These are phyloP conservation scores for Populus trichocarpa DNA, from an alignment of 441 rosid species.

Conservation along the genomic window DNA sequence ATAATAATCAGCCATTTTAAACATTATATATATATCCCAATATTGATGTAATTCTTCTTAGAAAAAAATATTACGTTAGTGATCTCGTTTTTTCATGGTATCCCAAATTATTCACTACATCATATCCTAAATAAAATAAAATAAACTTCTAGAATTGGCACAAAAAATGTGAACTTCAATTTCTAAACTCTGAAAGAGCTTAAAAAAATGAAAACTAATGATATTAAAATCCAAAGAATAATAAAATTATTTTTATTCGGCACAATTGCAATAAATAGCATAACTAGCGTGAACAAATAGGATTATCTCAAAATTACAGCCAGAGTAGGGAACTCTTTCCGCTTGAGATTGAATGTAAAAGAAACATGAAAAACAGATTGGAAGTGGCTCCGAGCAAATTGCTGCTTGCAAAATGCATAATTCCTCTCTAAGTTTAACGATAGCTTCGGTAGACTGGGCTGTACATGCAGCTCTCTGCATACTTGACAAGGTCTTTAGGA, in stretches of 20 bases:
- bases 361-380: not conserved
- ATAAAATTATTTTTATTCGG: not conserved
- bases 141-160: not conserved
- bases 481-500: conserved; percentile 73
- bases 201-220: not conserved
- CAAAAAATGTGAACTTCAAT: not conserved
- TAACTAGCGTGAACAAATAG: not conserved
- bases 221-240: not conserved
- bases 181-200: not conserved
- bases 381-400: conserved; percentile 7
- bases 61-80: too few species aligned
- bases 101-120: not conserved
- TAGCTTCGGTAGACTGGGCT: conserved; percentile 72
- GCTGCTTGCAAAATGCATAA: conserved; percentile 12
- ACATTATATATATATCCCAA: too few species aligned
- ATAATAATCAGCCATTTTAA: too few species aligned
- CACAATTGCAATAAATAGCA: not conserved
- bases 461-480: conserved; percentile 97
- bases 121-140: not conserved
- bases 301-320: not conserved
- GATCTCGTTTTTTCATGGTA: not conserved
- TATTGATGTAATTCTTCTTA: too few species aligned
- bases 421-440: conserved; percentile 35
- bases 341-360: not conserved
- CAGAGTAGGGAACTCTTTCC: not conserved